Base-by-base conservation (phyloP, 2,329 filamentous ascomycete genomes). In the Gliomastix tumulicola region DNA sequence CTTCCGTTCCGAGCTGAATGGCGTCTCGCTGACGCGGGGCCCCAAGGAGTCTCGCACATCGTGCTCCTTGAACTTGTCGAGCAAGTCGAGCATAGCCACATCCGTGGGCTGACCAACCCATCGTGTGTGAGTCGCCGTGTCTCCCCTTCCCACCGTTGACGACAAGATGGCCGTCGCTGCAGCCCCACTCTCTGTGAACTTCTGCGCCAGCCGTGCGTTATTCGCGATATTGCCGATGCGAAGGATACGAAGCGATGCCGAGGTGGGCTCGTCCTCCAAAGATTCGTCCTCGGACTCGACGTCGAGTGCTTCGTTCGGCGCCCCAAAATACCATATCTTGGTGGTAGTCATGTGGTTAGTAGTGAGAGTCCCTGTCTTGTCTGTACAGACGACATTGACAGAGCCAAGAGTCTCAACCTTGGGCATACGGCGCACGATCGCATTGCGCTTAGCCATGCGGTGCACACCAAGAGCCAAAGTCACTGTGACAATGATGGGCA, bases 361-460 rank as follows among this genome's bases (percentile, higher is more conserved):
- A 0, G 92, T 98, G 42, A 98, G 66, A 2, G 92, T 98, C 21
- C 90, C 82, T 30, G 92, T 98, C 66, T 98, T 98, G 68, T 98
- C 92, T 48, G 88, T 96, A 66, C 94, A 98, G 7, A 98, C 88
- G n/a, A 98, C 89, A 51, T 97, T 98, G 41, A 98, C 92, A n/a
- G 89, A 96, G 8, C 94, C 94, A 6, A 98, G 66, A 1, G 92
- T 98, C 59, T 98, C 92, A 8, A 98, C 94, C 59, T 92, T 97
- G 17, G 94, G 94, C 63, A 98, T 83, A 54, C 86, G 83, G 47
- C 92, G 84, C 41, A 98, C 90, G 56, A 98, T 98, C 8, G 92
- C 92, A 56, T 94, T 87, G 49, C 90, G 80, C 53, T 82, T 88
- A 42, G 92, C 94, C 92, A 98, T 98, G 40, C 92, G 82, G 52